phyloP scores from a whole-genome alignment of 108 stramenopile genomes.

The Cyclotella sp. region DNA sequence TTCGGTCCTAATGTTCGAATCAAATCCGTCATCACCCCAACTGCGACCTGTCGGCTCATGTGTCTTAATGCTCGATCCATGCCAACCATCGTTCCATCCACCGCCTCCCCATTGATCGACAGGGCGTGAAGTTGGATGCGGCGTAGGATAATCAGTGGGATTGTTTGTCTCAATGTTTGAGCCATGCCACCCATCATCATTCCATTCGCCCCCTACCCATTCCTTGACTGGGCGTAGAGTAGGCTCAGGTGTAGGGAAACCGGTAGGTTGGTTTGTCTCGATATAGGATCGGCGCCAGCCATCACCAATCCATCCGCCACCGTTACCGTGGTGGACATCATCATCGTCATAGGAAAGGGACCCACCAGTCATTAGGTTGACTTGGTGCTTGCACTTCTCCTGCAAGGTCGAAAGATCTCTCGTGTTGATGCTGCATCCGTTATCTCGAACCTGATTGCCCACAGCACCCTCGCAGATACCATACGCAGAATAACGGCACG shows the following conservation, averaged over 20 bases:
- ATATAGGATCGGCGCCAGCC: not conserved
- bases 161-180: not conserved
- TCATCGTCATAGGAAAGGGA: too few relatives aligned
- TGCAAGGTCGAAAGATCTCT: not conserved
- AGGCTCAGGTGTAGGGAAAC: not conserved
- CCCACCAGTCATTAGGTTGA: conserved; percentile 5
- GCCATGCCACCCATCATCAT: conserved; percentile 4
- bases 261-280: not conserved
- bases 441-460: not conserved
- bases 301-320: not conserved
- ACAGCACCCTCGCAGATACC: conserved; percentile 14
- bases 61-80: not conserved
- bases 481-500: conserved; percentile 15
- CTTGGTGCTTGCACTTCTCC: conserved; percentile 8
- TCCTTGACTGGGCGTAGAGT: too few relatives aligned
- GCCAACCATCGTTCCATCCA: not conserved
- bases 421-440: conserved; percentile 6
- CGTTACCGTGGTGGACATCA: not conserved
- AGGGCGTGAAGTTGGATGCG: too few relatives aligned
- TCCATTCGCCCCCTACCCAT: not conserved
- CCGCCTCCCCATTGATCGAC: not conserved
- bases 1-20: not conserved
- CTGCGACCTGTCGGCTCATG: too few relatives aligned
- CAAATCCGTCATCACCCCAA: too few relatives aligned
- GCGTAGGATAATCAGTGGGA: not conserved